phyloP scores from a whole-genome alignment of 352 stramenopile species.

The Globisporangium apiculatum region DNA sequence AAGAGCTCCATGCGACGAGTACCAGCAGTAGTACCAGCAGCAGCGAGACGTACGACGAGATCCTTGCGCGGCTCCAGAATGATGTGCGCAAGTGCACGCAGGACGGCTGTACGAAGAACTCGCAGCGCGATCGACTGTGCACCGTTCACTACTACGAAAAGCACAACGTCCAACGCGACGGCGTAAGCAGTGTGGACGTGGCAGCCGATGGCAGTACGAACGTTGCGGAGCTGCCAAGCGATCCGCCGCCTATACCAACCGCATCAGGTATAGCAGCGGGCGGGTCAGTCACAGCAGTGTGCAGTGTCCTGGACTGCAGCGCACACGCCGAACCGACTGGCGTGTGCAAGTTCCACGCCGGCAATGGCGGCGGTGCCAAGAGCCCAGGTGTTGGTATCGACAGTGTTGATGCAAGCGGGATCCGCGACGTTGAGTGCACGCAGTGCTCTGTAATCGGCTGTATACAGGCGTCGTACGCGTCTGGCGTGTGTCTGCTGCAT shows the following conservation, averaged over 20 bases:
- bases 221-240: too few species aligned
- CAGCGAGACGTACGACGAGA: slow-evolving; percentile 58
- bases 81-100: slow-evolving; percentile 74
- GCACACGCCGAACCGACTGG: slow-evolving; percentile 10
- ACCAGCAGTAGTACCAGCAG: slow-evolving; percentile 11
- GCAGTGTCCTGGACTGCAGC: slow-evolving; percentile 19
- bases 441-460: slow-evolving; percentile 27
- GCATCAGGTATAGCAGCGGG: neutral
- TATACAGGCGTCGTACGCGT: slow-evolving; percentile 33
- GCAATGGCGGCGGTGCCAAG: neutral
- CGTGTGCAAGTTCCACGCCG: slow-evolving; percentile 28
- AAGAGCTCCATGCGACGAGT: slow-evolving; percentile 36
- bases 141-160: slow-evolving; percentile 81
- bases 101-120: slow-evolving; percentile 80
- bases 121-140: slow-evolving; percentile 76
- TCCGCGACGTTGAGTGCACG: slow-evolving; percentile 25
- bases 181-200: neutral
- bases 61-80: slow-evolving; percentile 61
- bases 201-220: neutral
- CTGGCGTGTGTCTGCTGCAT: slow-evolving; percentile 46
- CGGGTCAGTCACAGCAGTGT: slow-evolving; percentile 1
- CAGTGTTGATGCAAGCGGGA: slow-evolving; percentile 10
- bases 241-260: neutral
- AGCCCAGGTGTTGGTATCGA: slow-evolving; percentile 3
- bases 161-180: slow-evolving; percentile 37